These are phyloP conservation scores for Erysimum cheiranthoides DNA, from an alignment of 345 rosid genomes.

Conservation along the genomic window DNA sequence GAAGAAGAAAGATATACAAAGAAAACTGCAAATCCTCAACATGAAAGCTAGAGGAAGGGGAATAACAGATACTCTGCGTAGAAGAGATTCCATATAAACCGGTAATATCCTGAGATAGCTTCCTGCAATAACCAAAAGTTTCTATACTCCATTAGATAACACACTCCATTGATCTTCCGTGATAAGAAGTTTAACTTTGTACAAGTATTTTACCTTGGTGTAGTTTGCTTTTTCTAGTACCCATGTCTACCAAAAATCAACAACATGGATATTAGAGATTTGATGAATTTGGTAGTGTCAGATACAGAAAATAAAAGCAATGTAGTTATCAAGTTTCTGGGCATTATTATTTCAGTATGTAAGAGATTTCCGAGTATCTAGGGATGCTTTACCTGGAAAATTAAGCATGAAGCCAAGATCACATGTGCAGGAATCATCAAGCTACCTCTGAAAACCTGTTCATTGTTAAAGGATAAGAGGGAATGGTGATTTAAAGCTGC, in stretches of 20 bases:
- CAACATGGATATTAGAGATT: slow-evolving; percentile 18
- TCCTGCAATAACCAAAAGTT: slow-evolving; percentile 62
- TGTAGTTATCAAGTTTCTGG: slow-evolving; percentile 6
- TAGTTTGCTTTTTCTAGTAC: slow-evolving; percentile 76
- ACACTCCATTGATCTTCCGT: neutral
- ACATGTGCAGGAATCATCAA: slow-evolving; percentile 84
- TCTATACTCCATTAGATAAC: slow-evolving; percentile 20
- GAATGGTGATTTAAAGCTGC: slow-evolving; percentile 11
- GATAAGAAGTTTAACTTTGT: neutral
- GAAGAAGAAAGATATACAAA: slow-evolving; percentile 21
- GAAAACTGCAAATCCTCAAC: slow-evolving; percentile 12
- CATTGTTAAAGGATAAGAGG: slow-evolving; percentile 24
- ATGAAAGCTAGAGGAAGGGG: slow-evolving; percentile 65
- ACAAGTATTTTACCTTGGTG: slow-evolving; percentile 64
- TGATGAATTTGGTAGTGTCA: slow-evolving; percentile 12
- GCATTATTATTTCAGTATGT: neutral
- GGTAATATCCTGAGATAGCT: slow-evolving; percentile 76
- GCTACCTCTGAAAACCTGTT: slow-evolving; percentile 78
- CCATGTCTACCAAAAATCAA: slow-evolving; percentile 65
- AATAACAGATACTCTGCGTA: slow-evolving; percentile 84
- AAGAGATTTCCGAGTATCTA: slow-evolving; percentile 6
- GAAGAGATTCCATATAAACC: slow-evolving; percentile 94
- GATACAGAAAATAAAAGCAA: neutral
- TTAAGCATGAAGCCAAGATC: slow-evolving; percentile 68
- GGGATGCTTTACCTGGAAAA: slow-evolving; percentile 71